phyloP scores from a whole-genome alignment of 2,329 filamentous ascomycete genomes.

The Fusarium coicis region DNA sequence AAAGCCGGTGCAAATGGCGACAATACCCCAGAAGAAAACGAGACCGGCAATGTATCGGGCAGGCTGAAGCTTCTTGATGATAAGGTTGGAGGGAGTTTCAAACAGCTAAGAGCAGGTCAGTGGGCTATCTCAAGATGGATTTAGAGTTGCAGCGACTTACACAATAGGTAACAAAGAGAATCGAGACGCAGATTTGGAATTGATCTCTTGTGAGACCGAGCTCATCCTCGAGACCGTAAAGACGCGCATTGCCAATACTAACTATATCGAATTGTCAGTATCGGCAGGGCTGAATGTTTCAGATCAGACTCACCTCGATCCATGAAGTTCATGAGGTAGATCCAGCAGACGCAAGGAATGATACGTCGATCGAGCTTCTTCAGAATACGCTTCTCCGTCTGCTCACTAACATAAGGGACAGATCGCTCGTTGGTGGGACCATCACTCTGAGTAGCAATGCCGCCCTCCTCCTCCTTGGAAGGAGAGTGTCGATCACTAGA shows the following conservation, averaged over 20 bases:
- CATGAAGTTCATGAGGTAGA: constrained; percentile 52
- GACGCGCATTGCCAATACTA: constrained; percentile 74
- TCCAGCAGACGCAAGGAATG: constrained; percentile 48
- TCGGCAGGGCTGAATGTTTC: rapidly evolving
- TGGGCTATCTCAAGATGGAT: rapidly evolving
- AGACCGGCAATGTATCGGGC: constrained; percentile 61
- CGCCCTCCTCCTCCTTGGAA: constrained; percentile 24
- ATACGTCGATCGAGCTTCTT: constrained; percentile 49
- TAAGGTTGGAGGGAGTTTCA: constrained; percentile 54
- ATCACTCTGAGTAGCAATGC: constrained; percentile 21
- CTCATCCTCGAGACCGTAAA: constrained; percentile 62
- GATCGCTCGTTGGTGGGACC: constrained; percentile 22
- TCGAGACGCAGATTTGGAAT: constrained; percentile 66
- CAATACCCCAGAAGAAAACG: constrained; percentile 57
- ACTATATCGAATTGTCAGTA: constrained; percentile 54
- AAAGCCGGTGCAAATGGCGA: constrained; percentile 57
- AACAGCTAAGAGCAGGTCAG: constrained; percentile 42
- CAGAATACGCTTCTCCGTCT: constrained; percentile 37
- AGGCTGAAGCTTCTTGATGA: constrained; percentile 52
- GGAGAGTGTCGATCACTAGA: constrained; percentile 17
- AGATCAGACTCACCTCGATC: constrained; percentile 43
- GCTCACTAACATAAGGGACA: constrained; percentile 31
- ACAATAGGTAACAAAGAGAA: constrained; percentile 53
- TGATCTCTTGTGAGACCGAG: constrained; percentile 65
- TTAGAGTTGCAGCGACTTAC: constrained; percentile 44